These are phyloP conservation scores for Eucalyptus lansdowneana DNA, from an alignment of 345 rosid genomes.

Conservation along the genomic window DNA sequence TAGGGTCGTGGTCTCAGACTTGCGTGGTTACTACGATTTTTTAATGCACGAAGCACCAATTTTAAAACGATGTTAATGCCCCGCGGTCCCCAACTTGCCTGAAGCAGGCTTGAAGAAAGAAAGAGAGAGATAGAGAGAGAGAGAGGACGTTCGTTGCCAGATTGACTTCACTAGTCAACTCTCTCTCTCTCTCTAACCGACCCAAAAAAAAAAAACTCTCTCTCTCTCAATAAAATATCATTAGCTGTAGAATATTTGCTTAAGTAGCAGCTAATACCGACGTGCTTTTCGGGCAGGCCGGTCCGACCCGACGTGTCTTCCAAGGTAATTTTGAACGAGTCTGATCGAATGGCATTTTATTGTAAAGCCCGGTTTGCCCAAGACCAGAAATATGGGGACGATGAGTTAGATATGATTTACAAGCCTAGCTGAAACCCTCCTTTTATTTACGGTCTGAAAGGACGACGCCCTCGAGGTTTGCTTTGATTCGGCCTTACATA, in stretches of 20 bases:
- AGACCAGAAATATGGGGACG: not conserved
- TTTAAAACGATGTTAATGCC: not conserved
- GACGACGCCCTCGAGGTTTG: not conserved
- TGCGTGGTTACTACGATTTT: not conserved
- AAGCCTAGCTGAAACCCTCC: not conserved
- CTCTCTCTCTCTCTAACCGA: not conserved
- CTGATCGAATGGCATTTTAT: not conserved
- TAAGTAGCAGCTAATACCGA: not conserved
- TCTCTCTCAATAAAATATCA: not conserved
- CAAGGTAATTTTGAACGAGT: not conserved
- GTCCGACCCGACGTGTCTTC: not conserved
- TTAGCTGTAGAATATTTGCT: not conserved
- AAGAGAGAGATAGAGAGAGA: not conserved
- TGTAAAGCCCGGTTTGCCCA: not conserved
- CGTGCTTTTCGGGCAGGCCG: not conserved
- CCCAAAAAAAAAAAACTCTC: not conserved
- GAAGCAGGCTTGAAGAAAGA: too few species aligned
- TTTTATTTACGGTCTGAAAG: not conserved
- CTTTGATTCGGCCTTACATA: not conserved
- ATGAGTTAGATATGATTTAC: not conserved
- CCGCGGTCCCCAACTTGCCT: not conserved
- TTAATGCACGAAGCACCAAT: not conserved
- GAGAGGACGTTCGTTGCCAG: not conserved
- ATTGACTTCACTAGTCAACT: not conserved
- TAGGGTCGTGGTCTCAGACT: not conserved